These are phyloP conservation scores for Aurantiochytrium sp. DNA, from an alignment of 108 stramenopile genomes.

Conservation along the genomic window DNA sequence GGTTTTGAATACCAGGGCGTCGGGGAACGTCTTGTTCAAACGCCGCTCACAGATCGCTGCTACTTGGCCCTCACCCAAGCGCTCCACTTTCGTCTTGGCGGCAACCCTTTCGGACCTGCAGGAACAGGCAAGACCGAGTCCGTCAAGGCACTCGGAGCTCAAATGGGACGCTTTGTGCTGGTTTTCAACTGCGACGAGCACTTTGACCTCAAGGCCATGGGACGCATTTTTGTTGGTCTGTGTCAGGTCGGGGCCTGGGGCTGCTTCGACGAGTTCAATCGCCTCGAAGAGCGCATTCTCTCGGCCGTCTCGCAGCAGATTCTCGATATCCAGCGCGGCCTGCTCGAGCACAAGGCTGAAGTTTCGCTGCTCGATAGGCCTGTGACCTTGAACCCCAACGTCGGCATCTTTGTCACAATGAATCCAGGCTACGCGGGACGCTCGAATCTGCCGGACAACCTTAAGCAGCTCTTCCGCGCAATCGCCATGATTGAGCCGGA, in stretches of 20 bases:
- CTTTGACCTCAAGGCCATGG: constrained; percentile 96
- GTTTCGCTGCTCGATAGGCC: constrained; percentile 21
- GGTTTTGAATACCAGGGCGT: constrained; percentile 97
- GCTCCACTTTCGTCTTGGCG: constrained; percentile 87
- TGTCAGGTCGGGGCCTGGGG: constrained; percentile 95
- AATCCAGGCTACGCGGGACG: constrained; percentile 99
- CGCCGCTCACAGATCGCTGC: constrained; percentile 93
- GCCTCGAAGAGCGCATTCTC: constrained; percentile 88
- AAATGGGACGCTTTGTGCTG: constrained; percentile 88
- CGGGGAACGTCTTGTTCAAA: constrained; percentile 93
- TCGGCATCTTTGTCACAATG: constrained; percentile 97
- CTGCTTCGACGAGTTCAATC: constrained; percentile 96
- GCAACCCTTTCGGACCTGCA: constrained; percentile 96
- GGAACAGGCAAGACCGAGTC: constrained; percentile 98
- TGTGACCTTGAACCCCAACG: constrained; percentile 73
- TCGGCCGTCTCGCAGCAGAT: constrained; percentile 95
- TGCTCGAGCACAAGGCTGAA: constrained; percentile 52
- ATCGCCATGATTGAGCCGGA: constrained; percentile 97
- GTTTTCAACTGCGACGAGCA: constrained; percentile 96
- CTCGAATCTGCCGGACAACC: constrained; percentile 93
- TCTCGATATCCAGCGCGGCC: constrained; percentile 82
- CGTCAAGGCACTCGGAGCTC: constrained; percentile 91
- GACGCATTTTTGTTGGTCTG: constrained; percentile 89
- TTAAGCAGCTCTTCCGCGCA: constrained; percentile 92
- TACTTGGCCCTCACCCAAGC: constrained; percentile 94